A percentile compares a stretch with the other conserved stretches of the same genome.
Conservation (phyloP, 2,329 filamentous ascomycete genomes). For the Colletotrichum higginsianum region DNA sequence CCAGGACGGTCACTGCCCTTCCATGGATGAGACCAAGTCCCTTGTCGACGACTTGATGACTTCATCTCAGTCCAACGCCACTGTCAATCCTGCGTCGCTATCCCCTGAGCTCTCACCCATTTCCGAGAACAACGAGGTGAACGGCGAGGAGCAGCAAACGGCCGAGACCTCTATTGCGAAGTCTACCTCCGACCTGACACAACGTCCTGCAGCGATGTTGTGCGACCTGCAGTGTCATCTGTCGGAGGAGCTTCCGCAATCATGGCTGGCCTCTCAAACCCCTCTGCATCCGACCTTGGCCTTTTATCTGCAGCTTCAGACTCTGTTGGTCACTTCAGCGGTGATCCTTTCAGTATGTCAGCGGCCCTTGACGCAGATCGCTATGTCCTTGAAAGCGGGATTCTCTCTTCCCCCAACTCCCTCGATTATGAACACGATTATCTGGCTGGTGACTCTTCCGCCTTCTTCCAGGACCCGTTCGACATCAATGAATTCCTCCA, state of each 20-base stretch:
- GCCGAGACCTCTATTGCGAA: constrained; percentile 47
- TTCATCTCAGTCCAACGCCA: constrained; percentile 59
- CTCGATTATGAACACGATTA: constrained; percentile 77
- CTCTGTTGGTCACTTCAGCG: constrained; percentile 77
- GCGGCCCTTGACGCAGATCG: constrained; percentile 79
- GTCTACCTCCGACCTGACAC: constrained; percentile 86
- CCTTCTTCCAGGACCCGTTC: constrained; percentile 62
- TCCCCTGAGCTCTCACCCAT: constrained; percentile 71
- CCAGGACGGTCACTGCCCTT: constrained; percentile 55
- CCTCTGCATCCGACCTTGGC: constrained; percentile 57
- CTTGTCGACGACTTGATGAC: constrained; percentile 62
- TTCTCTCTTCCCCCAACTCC: constrained; percentile 81
- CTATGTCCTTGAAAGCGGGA: constrained; percentile 82
- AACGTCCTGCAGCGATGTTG: constrained; percentile 99
- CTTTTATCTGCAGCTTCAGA: constrained; percentile 69
- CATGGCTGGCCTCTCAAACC: constrained; percentile 61
- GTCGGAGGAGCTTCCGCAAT: constrained; percentile 77
- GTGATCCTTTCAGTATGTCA: constrained; percentile 78
- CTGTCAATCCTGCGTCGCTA: constrained; percentile 73
- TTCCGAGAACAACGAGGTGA: constrained; percentile 57
- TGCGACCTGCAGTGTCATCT: constrained; percentile 99
- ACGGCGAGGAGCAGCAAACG: constrained; percentile 48
- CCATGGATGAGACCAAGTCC: constrained; percentile 50
- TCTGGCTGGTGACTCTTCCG: constrained; percentile 73
- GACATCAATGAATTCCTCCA: constrained; percentile 70